These are phyloP conservation scores for Hylodesmum podocarpum DNA, from an alignment of 306 rosid genomes.

Conservation along the genomic window DNA sequence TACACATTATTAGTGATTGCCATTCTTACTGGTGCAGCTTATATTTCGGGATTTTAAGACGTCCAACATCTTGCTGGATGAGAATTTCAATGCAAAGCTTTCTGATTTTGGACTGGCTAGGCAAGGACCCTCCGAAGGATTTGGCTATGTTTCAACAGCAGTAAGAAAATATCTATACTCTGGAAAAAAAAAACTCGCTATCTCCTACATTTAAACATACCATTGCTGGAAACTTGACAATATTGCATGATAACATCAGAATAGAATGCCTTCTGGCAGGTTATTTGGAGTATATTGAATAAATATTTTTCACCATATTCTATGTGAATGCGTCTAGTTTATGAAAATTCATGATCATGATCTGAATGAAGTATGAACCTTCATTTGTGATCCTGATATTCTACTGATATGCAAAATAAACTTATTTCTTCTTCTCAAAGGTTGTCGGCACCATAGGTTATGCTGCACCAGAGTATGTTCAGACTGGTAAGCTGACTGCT, in stretches of 20 bases:
- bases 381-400: slow-evolving; percentile 12
- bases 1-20: slow-evolving; percentile 34
- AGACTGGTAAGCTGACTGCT: slow-evolving; percentile 82
- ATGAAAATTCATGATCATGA: not conserved
- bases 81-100: slow-evolving; percentile 90
- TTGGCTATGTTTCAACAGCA: slow-evolving; percentile 80
- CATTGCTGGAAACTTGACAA: not conserved
- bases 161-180: slow-evolving; percentile 51
- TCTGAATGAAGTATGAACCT: slow-evolving; percentile 18
- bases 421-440: slow-evolving; percentile 46
- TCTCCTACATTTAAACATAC: not conserved
- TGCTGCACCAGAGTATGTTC: slow-evolving; percentile 97
- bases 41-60: slow-evolving; percentile 96
- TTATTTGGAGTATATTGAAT: not conserved
- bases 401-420: slow-evolving; percentile 13
- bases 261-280: slow-evolving; percentile 1
- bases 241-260: slow-evolving; percentile 21
- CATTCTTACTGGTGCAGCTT: slow-evolving; percentile 61
- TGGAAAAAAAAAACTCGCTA: not conserved
- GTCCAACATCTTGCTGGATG: slow-evolving; percentile 85
- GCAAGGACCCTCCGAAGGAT: slow-evolving; percentile 91
- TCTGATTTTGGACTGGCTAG: slow-evolving; percentile 99
- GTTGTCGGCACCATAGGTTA: slow-evolving; percentile 97
- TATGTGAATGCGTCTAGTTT: slow-evolving; percentile 13
- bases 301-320: not conserved